Evolutionary conservation across 257 asterid species (phyloP), one percentile per base, ranked within the genome.

Genomic region (Dorcoceras hygrometricum): DNA sequence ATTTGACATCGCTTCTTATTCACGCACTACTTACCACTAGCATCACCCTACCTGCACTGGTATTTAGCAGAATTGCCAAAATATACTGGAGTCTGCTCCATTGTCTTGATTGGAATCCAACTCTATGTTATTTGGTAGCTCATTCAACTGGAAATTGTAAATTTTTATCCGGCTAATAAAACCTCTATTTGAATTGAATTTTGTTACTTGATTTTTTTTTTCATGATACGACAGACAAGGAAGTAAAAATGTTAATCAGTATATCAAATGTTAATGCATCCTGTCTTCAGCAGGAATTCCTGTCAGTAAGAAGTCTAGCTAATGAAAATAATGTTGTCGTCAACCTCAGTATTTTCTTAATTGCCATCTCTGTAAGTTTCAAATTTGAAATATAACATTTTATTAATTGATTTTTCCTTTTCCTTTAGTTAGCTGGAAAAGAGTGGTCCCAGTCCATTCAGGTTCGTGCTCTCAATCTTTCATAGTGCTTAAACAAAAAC

Each of bases 371-470:
- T 12, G 5, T 1, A 46, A 46, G 54, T 46, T 46, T 46, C 54
- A 16, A 46, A 22, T 46, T 46, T 18, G n/a, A n/a, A n/a, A n/a
- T n/a, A n/a, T n/a, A 18, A 46, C 8, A 14, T 62, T 59, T 24
- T 63, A 25, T 63, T 59, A 28, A 72, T 75, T 56, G 70, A 22
- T 53, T 65, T 64, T 55, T 57, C 16, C 60, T 54, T 51, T 61
- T 65, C 65, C 67, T 78, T 81, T 87, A 90, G 95, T 70, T 90
- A 75, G 73, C 87, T 10, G 95, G 94, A 77, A 82, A 75, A 73
- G 90, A 86, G 77, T 90, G 97, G 95, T 75, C 79, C 67, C 84
- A 65, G 55, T 62, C 74, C 76, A 84, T 90, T 72, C 88, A 87
- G 97, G 97, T 90, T 76, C 78, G 87, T 82, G 60, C 76, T 59